Conservation (phyloP, 2,329 filamentous ascomycete species). For the Sporothrix sp. region DNA sequence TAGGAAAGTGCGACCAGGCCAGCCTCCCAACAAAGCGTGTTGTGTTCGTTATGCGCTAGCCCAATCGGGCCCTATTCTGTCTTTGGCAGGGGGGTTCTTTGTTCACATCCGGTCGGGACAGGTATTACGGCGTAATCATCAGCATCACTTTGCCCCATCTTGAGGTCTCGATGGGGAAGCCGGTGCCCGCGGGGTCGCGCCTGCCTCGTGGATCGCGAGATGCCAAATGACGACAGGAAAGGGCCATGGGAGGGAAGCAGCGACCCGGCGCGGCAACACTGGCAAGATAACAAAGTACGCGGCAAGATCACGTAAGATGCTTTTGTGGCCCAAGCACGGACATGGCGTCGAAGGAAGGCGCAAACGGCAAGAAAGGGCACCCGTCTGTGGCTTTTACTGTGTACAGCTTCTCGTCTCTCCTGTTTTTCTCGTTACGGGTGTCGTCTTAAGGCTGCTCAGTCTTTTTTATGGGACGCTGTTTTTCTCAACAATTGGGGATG, state of each 20-base stretch:
- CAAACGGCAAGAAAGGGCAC: neutral
- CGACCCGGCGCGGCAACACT: neutral
- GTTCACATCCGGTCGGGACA: neutral
- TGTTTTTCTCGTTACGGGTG: neutral
- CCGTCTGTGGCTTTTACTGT: neutral
- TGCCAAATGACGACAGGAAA: neutral
- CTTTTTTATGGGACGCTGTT: neutral
- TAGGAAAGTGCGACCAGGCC: neutral
- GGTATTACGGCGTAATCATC: constrained; percentile 11
- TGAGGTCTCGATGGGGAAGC: constrained; percentile 7
- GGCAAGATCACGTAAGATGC: constrained; percentile 9
- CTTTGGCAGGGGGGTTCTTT: neutral
- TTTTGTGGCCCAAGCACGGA: too few species aligned
- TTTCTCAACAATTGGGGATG: constrained; percentile 15
- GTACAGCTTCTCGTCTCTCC: neutral
- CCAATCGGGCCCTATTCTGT: neutral
- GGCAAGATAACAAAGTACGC: constrained; percentile 11
- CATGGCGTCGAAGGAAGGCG: neutral
- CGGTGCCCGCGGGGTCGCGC: constrained; percentile 2
- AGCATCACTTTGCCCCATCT: constrained; percentile 8
- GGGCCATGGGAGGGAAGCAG: neutral
- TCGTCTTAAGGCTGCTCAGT: neutral
- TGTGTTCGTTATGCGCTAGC: neutral
- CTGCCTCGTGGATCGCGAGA: neutral
- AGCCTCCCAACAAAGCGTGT: constrained; percentile 3